A percentile compares a stretch with the other conserved stretches of the same genome.
These are phyloP conservation scores for Carpinus viminea DNA, from an alignment of 306 rosid genomes.

Conservation along the genomic window DNA sequence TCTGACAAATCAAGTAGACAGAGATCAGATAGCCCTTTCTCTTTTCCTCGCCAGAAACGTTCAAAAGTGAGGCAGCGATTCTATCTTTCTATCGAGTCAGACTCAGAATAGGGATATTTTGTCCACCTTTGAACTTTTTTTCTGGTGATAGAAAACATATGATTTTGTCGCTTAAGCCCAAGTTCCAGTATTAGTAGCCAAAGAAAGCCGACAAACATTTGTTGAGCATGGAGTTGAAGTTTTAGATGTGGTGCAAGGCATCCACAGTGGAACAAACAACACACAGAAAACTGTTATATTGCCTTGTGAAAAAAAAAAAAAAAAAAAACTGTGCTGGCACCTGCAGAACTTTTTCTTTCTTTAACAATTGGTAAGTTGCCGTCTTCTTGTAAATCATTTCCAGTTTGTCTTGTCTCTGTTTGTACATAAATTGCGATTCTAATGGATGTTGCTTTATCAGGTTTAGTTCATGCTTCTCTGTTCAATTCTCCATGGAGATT, in stretches of 20 bases:
- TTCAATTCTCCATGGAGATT: slow-evolving; percentile 37
- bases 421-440: background rate
- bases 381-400: background rate
- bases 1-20: slow-evolving; percentile 66
- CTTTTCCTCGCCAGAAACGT: slow-evolving; percentile 98
- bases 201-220: slow-evolving; percentile 40
- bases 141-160: slow-evolving; percentile 23
- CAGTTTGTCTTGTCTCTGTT: background rate
- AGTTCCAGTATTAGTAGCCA: slow-evolving; percentile 37
- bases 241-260: slow-evolving; percentile 31
- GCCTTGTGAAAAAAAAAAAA: slow-evolving; percentile 7
- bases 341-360: slow-evolving; percentile 16
- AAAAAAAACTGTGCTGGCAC: slow-evolving; percentile 25
- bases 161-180: slow-evolving; percentile 17
- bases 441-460: slow-evolving; percentile 27
- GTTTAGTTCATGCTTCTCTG: slow-evolving; percentile 28
- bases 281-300: slow-evolving; percentile 4
- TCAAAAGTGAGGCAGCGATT: slow-evolving; percentile 69
- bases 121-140: slow-evolving; percentile 13
- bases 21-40: slow-evolving; percentile 87
- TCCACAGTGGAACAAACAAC: slow-evolving; percentile 37
- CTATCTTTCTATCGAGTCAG: slow-evolving; percentile 78
- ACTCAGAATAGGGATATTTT: slow-evolving; percentile 65
- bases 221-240: slow-evolving; percentile 35
- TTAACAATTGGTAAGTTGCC: slow-evolving; percentile 24